Evolutionary conservation across 176 grass and related monocot genomes (phyloP).

Genomic region (Alloteropsis semialata): DNA sequence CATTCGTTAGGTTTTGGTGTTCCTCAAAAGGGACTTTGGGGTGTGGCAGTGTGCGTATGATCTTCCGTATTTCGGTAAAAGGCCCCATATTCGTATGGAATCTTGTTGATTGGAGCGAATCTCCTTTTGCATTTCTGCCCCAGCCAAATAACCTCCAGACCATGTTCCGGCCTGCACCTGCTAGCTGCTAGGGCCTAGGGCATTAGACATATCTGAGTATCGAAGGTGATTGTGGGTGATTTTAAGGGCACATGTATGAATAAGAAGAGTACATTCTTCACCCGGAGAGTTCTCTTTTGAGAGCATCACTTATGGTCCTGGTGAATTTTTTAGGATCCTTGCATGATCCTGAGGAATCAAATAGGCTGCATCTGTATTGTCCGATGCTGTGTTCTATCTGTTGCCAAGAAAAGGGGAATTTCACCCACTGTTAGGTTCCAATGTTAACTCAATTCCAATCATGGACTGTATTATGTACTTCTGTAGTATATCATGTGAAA

Average conservation of each 20-base stretch:
- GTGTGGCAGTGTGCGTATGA: conserved; percentile 26
- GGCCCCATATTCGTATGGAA: conserved; percentile 15
- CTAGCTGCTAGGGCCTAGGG: background rate
- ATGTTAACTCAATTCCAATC: background rate
- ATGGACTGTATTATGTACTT: background rate
- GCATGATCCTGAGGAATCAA: background rate
- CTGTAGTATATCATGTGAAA: background rate
- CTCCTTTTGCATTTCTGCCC: conserved; percentile 7
- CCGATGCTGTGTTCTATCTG: background rate
- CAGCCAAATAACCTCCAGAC: conserved; percentile 4
- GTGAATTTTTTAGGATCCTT: background rate
- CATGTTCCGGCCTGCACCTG: background rate
- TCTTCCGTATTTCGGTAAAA: conserved; percentile 21
- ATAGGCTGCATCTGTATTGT: background rate
- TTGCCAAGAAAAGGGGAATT: background rate
- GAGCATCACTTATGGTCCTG: background rate
- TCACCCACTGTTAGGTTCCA: background rate
- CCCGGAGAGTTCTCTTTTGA: background rate
- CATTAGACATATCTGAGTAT: background rate
- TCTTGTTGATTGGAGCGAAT: conserved; percentile 26
- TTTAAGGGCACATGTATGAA: background rate
- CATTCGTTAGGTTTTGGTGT: conserved; percentile 35
- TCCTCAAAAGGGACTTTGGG: conserved; percentile 34
- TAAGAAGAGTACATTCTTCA: background rate
- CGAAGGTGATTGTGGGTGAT: background rate